Conservation (phyloP, 2,329 filamentous ascomycete species). For the Pseudogymnoascus sp. region DNA sequence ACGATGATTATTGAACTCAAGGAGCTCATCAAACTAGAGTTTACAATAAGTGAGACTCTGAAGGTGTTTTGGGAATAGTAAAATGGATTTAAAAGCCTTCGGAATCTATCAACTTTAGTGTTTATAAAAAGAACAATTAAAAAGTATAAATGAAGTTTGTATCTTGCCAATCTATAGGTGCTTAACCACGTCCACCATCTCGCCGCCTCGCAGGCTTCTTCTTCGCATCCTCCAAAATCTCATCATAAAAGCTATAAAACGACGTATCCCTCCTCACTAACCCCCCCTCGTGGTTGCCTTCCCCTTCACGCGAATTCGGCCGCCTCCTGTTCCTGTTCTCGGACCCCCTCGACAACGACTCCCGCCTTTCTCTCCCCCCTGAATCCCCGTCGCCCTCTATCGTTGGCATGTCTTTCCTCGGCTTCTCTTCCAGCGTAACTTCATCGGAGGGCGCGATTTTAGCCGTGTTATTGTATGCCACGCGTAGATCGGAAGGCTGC, state of each 20-base stretch:
- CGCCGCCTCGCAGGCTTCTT: neutral
- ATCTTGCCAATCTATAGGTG: neutral
- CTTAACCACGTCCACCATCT: neutral
- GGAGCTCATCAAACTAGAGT: too few species aligned
- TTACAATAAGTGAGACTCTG: too few species aligned
- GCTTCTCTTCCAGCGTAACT: neutral
- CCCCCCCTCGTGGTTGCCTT: neutral
- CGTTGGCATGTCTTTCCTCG: neutral
- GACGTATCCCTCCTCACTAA: neutral
- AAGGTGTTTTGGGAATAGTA: neutral
- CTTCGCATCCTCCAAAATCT: neutral
- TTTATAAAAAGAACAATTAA: too few species aligned
- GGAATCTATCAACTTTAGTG: neutral
- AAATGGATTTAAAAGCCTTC: neutral
- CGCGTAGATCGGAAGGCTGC: neutral
- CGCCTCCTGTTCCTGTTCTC: neutral
- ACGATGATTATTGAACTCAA: too few species aligned
- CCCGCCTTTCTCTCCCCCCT: neutral
- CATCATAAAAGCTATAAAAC: constrained; percentile 1
- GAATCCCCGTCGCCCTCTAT: too few species aligned
- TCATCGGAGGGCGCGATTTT: neutral
- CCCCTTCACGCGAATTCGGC: neutral
- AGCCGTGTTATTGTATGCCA: neutral
- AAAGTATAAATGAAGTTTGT: neutral
- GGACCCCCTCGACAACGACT: neutral